Evolutionary conservation across 73 alveolate species (phyloP), one percentile per base, ranked within the genome.

Genomic region (Paramecium caudatum): DNA sequence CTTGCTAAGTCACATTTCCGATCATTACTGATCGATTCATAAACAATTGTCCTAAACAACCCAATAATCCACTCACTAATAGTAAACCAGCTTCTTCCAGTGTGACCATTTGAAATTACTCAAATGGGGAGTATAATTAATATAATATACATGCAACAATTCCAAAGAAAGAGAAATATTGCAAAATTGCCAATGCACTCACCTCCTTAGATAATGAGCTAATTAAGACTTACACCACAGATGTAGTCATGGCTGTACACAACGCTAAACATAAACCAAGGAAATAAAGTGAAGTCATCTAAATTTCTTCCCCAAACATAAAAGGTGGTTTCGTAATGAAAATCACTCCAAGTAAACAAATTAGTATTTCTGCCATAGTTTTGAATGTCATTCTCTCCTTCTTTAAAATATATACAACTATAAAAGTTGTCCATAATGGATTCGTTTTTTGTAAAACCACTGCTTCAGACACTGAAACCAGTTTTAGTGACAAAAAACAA

Each of bases 341-440:
- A n/a, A 43, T 21, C 8, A 74, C 88, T 7, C 88, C 88, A 39
- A 45, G 1, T 1, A 74, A n/a, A 45, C 88, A 74, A 1, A 74
- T 34, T 4, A 74, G 4, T 74, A 74, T 74, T 19, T 45, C 47
- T 3, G 32, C 16, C 43, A 36, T 21, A 12, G 68, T 41, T 43
- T 17, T 74, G 13, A 45, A 16, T 16, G 69, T 74, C 46, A 74
- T 19, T 68, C 21, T 74, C 27, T 74, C 88, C 2, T 43, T 74
- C 43, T 43, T 74, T 17, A 36, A 45, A 16, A 74, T 27, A 46
- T 39, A 74, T 21, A 45, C 88, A 36, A 23, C 68, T 5, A 74
- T 34, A 5, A 74, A 21, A 4, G 68, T 74, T 36, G 88, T 74
- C 88, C 88, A 74, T 10, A 74, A 74, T 4, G 88, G 88, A 41